phyloP scores from a whole-genome alignment of 192 early-diverging fungal species.

The Coemansia sp. region DNA sequence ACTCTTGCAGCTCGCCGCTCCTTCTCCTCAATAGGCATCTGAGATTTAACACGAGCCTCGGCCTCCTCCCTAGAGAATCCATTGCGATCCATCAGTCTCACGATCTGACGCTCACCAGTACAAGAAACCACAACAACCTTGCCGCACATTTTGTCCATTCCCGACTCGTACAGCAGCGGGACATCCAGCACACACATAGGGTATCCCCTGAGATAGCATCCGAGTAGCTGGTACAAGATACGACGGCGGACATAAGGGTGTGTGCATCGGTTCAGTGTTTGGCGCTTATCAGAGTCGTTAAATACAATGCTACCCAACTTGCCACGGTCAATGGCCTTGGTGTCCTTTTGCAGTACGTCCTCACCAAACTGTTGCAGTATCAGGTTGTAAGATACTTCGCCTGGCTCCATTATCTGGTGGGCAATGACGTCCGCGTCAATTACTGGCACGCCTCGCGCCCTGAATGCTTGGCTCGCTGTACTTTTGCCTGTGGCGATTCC shows the following conservation, averaged over 20 bases:
- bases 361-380: constrained; percentile 81
- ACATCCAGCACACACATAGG: constrained; percentile 84
- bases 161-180: constrained; percentile 90
- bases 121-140: constrained; percentile 79
- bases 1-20: constrained; percentile 76
- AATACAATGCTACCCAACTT: constrained; percentile 86
- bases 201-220: constrained; percentile 71
- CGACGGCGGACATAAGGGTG: constrained; percentile 89
- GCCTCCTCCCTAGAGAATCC: constrained; percentile 59
- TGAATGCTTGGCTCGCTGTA: constrained; percentile 75
- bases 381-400: constrained; percentile 68
- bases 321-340: constrained; percentile 67
- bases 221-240: constrained; percentile 71
- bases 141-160: constrained; percentile 74
- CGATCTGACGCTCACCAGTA: constrained; percentile 70
- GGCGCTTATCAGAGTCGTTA: constrained; percentile 69
- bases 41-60: constrained; percentile 78
- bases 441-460: constrained; percentile 66
- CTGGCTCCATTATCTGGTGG: constrained; percentile 81
- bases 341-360: constrained; percentile 60
- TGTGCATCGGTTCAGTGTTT: constrained; percentile 78
- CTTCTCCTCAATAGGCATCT: constrained; percentile 85
- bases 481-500: constrained; percentile 94
- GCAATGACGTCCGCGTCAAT: constrained; percentile 94
- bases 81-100: constrained; percentile 77